phyloP scores from a whole-genome alignment of 768 basidiomycete species.

The Lactifluus volemus region DNA sequence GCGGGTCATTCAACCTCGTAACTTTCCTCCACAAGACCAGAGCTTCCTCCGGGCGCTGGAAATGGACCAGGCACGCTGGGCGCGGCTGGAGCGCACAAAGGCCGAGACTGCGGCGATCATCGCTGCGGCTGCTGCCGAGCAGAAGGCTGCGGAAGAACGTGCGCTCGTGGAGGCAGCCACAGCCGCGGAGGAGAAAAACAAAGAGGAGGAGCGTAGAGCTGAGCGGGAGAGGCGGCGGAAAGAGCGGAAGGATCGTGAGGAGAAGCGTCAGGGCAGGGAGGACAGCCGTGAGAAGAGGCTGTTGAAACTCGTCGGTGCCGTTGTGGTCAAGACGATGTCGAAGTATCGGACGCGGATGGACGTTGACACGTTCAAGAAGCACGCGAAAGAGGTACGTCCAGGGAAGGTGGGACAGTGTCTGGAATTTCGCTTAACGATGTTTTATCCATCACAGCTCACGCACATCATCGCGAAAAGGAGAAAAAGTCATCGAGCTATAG shows the following conservation, averaged over 20 bases:
- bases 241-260: constrained; percentile 24
- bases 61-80: constrained; percentile 6
- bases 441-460: constrained; percentile 51
- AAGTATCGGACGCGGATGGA: constrained; percentile 74
- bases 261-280: constrained; percentile 51
- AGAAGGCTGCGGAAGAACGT: constrained; percentile 19
- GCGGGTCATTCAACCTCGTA: background rate
- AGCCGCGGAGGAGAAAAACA: constrained; percentile 19
- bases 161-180: constrained; percentile 19
- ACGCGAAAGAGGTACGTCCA: constrained; percentile 83
- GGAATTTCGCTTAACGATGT: background rate
- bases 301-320: constrained; percentile 72
- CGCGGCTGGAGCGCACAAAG: constrained; percentile 17
- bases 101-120: constrained; percentile 33
- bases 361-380: constrained; percentile 82
- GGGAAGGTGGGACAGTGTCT: background rate
- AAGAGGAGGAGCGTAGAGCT: constrained; percentile 19
- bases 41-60: background rate
- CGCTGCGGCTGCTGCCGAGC: constrained; percentile 31
- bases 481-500: constrained; percentile 75
- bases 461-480: constrained; percentile 86
- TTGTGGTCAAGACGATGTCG: constrained; percentile 90
- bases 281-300: constrained; percentile 74
- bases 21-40: background rate
- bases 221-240: constrained; percentile 23